Base-by-base conservation (phyloP, 2,329 filamentous ascomycete species). In the Fragosphaeria purpurea region DNA sequence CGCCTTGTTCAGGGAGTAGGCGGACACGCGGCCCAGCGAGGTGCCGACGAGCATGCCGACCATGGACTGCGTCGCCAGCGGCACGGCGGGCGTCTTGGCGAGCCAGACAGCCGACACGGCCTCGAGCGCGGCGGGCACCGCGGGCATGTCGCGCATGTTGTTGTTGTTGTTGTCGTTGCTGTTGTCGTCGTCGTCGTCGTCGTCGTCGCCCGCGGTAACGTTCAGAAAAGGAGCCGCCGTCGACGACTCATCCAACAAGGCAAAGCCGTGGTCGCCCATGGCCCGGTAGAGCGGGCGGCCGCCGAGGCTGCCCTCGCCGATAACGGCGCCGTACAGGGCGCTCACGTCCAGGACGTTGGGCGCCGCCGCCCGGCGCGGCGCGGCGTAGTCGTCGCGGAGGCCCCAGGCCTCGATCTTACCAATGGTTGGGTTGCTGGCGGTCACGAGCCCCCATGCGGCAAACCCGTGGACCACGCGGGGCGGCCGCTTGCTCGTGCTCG, bases 261-360 rank as follows among this genome's bases (percentile, higher is more conserved):
- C 82, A 12, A 89, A 88, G 47, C 84, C 79, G 66, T 83, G 80
- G 66, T 95, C 88, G 44, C 82, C 80, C 2, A 76, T 74, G 8
- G 81, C 79, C 37, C 88, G 84, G 61, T 85, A 94, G 63, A 90
- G 93, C 43, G 81, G 77, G 50, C 84, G 82, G 4, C 91, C 90
- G 46, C 87, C 86, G 0, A 89, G 89, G 50, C 85, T 88, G 2
- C 88, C 90, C 69, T 95, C 88, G 4, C 89, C 91, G 49, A 87
- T 83, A 7, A 95, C 70, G 68, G 91, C 79, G 7, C 91, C 91
- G 62, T 86, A 90, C 7, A 80, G 78, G 59, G 91, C 86, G 61
- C 89, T 95, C 38, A 95, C 79, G 62, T 95, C 90, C 85, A 96
- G 90, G 38, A 86, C 79, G 60, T 96, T 96, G 1, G 87, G 86